Base-by-base conservation (phyloP, 2,329 filamentous ascomycete species). In the Fusarium floridanum region DNA sequence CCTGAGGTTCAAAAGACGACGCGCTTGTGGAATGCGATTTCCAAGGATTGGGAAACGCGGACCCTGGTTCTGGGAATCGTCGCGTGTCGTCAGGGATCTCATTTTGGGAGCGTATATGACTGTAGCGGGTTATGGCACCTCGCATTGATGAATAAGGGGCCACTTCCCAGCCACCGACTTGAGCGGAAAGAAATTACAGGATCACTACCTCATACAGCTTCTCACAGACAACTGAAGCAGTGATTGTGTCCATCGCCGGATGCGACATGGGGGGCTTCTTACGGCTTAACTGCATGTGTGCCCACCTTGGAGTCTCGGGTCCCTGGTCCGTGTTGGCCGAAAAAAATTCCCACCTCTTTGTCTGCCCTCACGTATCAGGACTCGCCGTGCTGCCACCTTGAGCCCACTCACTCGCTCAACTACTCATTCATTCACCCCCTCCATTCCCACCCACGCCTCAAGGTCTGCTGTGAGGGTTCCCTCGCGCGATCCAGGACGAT, bases 21-120 rank as follows among this genome's bases (percentile, higher is more conserved):
- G 50, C 43, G 39, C 34, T 65, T 70, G 56, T 53, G 45, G 45
- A 29, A 50, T 53, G 17, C 41, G 48, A 53, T 53, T 53, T 27
- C 64, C 64, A 69, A 61, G 64, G 57, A 64, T 66, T 66, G 63
- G 71, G 48, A 53, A 48, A 71, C 61, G 63, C 66, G 29, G 64
- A 53, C 59, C 66, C 74, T 53, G 61, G 70, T 73, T 74, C 14
- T 71, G 61, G 65, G 43, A 62, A 66, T 61, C 56, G 53, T 75
- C 76, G 76, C 74, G 76, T 74, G 76, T 76, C 41, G 48, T 61
- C 66, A 73, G 64, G 69, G 68, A 72, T 72, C 45, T 29, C 43
- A 24, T 14, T 9, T 16, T 24, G 12, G 43, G 20, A 48, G 43
- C 43, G 43, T 48, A 48, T 64, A 50, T 45, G 24, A 39, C 22